Conservation (phyloP, 1,139 yeast species). For the Insectozyma bohioensis region DNA sequence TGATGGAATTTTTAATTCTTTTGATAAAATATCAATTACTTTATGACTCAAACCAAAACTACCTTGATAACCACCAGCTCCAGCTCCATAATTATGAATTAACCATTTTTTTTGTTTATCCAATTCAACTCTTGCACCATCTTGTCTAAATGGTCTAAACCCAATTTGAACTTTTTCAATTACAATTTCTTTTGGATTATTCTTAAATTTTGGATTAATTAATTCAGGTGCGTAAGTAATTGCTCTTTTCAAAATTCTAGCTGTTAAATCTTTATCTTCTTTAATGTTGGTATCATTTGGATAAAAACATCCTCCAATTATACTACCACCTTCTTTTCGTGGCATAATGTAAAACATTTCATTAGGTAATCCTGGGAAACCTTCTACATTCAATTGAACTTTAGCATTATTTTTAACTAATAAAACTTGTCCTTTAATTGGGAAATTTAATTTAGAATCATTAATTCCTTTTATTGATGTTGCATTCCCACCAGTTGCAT, state of each 20-base stretch:
- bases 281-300: constrained; percentile 20
- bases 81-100: constrained; percentile 53
- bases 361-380: constrained; percentile 29
- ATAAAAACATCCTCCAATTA: constrained; percentile 51
- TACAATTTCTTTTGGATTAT: constrained; percentile 37
- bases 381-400: constrained; percentile 29
- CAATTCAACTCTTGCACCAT: constrained; percentile 45
- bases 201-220: constrained; percentile 28
- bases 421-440: constrained; percentile 41
- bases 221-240: constrained; percentile 43
- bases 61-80: constrained; percentile 56
- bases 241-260: constrained; percentile 42
- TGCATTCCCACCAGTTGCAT: constrained; percentile 45
- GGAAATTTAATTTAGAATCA: constrained; percentile 28
- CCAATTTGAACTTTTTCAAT: constrained; percentile 45
- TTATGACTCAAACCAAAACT: constrained; percentile 40
- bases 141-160: constrained; percentile 47
- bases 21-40: constrained; percentile 21
- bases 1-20: constrained; percentile 6
- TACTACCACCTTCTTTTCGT: constrained; percentile 53
- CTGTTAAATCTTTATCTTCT: constrained; percentile 36
- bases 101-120: constrained; percentile 33
- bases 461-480: constrained; percentile 29
- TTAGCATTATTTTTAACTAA: constrained; percentile 37
- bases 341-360: constrained; percentile 52